phyloP scores from a whole-genome alignment of 1,284 basidiomycete species.

The Cerrena zonata region DNA sequence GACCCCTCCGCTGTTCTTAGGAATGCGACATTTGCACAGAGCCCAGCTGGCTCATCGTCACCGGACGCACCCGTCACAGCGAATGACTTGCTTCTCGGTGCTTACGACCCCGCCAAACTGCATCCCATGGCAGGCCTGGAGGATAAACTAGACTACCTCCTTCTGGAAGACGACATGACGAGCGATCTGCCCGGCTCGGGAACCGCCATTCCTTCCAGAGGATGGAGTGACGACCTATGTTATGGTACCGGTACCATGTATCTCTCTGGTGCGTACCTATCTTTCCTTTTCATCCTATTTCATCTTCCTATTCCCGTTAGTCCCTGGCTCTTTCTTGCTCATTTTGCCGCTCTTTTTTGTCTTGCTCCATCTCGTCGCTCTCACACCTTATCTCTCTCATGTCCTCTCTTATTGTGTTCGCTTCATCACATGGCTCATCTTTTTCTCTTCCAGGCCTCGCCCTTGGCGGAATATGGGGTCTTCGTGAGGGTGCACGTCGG shows the following conservation, averaged over 20 bases:
- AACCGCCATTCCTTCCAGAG: constrained; percentile 86
- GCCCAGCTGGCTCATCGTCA: constrained; percentile 37
- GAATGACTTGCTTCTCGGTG: constrained; percentile 74
- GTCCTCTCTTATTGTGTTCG: constrained; percentile 62
- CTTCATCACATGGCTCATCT: constrained; percentile 64
- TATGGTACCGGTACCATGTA: constrained; percentile 99
- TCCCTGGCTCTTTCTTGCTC: constrained; percentile 12
- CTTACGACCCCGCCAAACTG: constrained; percentile 83
- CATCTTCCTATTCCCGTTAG: constrained; percentile 15
- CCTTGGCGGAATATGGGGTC: constrained; percentile 90
- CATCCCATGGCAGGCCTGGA: constrained; percentile 87
- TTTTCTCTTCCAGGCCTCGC: constrained; percentile 72
- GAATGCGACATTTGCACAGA: constrained; percentile 49
- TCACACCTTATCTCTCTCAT: constrained; percentile 66
- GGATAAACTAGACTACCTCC: constrained; percentile 86
- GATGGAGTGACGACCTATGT: constrained; percentile 98
- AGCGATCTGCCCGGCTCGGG: constrained; percentile 79
- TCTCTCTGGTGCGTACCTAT: constrained; percentile 76
- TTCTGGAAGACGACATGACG: constrained; percentile 90
- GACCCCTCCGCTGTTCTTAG: constrained; percentile 48
- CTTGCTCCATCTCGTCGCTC: constrained; percentile 33
- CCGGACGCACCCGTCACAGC: constrained; percentile 51
- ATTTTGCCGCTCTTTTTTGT: constrained; percentile 17
- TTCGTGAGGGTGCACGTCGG: constrained; percentile 88
- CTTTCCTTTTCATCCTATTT: constrained; percentile 2